Evolutionary conservation across 441 rosid genomes (phyloP), one percentile per base, ranked within the genome.

Genomic region (Melastoma candidum): DNA sequence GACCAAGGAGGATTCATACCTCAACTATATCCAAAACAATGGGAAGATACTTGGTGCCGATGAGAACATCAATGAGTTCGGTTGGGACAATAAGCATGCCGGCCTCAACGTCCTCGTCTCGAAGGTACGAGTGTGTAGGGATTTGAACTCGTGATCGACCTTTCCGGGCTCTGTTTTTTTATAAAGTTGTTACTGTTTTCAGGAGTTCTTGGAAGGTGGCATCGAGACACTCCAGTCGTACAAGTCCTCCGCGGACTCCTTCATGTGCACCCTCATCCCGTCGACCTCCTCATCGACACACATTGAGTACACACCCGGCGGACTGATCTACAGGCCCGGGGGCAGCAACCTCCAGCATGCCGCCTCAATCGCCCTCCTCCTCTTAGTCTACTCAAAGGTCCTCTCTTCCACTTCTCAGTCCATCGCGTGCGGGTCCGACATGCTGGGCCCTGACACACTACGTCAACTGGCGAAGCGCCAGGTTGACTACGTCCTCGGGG

Each of bases 321-420:
- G 98, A 66, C 79, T 87, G 47, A 80, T 90, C 14, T 79, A 83
- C 89, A 87, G 71, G 74, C 95, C 98, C n/a, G 93, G 93, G 0
- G 98, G 96, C 61, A 85, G 95, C 81, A 90, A 90, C 74, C 72
- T 90, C 36, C 98, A 90, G 49, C 98, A 90, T 26, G 82, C 95
- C 2, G 85, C 98, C 47, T 70, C 98, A 13, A 87, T 87, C 47
- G 79, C 98, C 1, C 87, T 90, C 67, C 83, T 87, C 45, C 80
- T 87, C 50, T 78, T 90, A 46, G 95, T 78, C 46, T 90, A 87
- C 46, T 87, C 98, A 22, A 75, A 83, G 26, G 83, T 81, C 76
- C 75, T 90, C 2, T 80, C 83, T 13, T 69, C 69, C 47, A 78
- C 77, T 8, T 79, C 84, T 0, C 95, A 83, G 51, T 63, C 90